A percentile compares a stretch with the other conserved stretches of the same genome.
Evolutionary conservation across 2,329 filamentous ascomycete genomes (phyloP).

Genomic region (Penicillium capsulatum): DNA sequence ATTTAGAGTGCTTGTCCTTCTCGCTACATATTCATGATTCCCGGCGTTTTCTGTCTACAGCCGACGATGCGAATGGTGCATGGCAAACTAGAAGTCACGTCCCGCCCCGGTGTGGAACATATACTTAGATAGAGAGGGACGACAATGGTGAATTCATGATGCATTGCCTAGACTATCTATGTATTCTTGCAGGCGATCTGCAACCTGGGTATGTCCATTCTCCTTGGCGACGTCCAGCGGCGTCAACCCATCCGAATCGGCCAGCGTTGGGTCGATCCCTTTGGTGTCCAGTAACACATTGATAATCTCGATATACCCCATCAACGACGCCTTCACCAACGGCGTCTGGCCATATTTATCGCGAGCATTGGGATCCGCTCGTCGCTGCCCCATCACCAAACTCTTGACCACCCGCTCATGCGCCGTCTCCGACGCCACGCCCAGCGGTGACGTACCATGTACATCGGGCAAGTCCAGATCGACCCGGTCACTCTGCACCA

Average conservation of each 20-base stretch:
- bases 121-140: too few species aligned
- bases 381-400: conserved; percentile 8
- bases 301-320: conserved; percentile 13
- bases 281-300: conserved; percentile 10
- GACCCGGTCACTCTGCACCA: conserved; percentile 13
- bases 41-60: too few species aligned
- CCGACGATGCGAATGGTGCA: neutral
- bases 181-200: conserved; percentile 8
- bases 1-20: neutral
- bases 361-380: conserved; percentile 15
- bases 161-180: conserved; percentile 3
- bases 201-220: conserved; percentile 2
- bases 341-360: conserved; percentile 18
- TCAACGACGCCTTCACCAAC: conserved; percentile 15
- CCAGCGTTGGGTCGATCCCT: conserved; percentile 11
- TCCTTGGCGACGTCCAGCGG: conserved; percentile 5
- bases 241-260: conserved; percentile 4
- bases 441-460: conserved; percentile 18
- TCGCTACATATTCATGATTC: too few species aligned
- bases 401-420: conserved; percentile 8
- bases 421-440: conserved; percentile 9
- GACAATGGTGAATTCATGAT: neutral
- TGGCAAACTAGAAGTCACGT: too few species aligned
- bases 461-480: conserved; percentile 17
- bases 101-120: too few species aligned